These are phyloP conservation scores for Suillus cothurnatus DNA, from an alignment of 768 basidiomycete genomes.

Conservation along the genomic window DNA sequence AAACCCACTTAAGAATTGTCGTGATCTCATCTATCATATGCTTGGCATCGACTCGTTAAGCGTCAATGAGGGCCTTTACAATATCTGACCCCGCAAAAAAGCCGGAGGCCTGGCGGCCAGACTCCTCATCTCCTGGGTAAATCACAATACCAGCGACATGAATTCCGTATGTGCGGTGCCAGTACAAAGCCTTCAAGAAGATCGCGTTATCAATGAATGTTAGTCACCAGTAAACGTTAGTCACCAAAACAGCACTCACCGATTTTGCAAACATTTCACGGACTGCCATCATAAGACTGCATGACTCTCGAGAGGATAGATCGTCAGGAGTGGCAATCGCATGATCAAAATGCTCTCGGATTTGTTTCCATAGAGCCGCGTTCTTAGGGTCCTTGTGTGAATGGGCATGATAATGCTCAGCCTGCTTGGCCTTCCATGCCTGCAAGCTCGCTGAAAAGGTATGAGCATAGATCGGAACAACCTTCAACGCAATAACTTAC, in stretches of 20 bases:
- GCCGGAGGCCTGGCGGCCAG: neutral
- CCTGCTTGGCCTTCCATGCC: neutral
- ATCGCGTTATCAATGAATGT: no score
- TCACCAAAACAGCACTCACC: neutral
- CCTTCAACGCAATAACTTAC: neutral
- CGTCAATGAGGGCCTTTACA: constrained; percentile 1
- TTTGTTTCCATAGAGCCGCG: neutral
- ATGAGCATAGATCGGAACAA: neutral
- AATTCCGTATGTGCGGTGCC: neutral
- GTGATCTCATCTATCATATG: neutral
- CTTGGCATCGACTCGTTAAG: neutral
- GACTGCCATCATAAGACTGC: neutral
- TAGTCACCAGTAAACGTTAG: no score
- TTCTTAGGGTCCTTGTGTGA: neutral
- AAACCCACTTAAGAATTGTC: neutral
- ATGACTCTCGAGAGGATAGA: neutral
- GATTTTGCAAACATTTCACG: neutral
- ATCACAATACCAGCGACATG: neutral
- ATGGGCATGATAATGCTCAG: neutral
- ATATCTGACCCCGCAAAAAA: neutral
- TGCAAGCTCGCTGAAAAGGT: neutral
- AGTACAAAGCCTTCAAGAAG: constrained; percentile 4
- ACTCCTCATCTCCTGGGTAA: constrained; percentile 5
- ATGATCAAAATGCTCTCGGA: neutral
- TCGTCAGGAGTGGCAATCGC: neutral